Percentiles rank a stretch among this genome's conserved stretches.
Conservation (phyloP, 2,329 filamentous ascomycete genomes). For the Metarhizium rileyi region DNA sequence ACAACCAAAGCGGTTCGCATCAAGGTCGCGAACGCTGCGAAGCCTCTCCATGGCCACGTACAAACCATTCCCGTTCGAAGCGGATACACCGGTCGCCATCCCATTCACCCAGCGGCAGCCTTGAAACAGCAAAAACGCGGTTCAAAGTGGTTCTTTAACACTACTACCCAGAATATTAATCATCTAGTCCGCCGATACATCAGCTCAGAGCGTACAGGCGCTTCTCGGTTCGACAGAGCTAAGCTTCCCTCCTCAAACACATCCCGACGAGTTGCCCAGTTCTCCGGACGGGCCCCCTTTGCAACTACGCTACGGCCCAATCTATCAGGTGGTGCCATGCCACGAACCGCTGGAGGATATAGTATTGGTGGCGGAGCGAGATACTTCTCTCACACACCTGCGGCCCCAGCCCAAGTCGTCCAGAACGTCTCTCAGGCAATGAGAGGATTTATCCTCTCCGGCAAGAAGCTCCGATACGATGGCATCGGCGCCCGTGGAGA, state of each 20-base stretch:
- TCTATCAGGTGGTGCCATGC: conserved; percentile 76
- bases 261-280: conserved; percentile 43
- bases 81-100: conserved; percentile 33
- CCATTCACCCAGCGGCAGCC: conserved; percentile 43
- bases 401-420: conserved; percentile 78
- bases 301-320: conserved; percentile 84
- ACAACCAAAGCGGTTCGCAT: conserved; percentile 41
- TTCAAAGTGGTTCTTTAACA: conserved; percentile 38
- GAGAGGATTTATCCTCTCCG: conserved; percentile 84
- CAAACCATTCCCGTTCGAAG: conserved; percentile 36
- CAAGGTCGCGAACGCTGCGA: conserved; percentile 36
- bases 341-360: conserved; percentile 86
- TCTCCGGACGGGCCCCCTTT: conserved; percentile 73
- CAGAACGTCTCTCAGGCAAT: conserved; percentile 93
- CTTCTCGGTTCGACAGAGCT: conserved; percentile 34
- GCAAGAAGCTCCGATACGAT: conserved; percentile 80
- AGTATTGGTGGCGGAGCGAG: conserved; percentile 61
- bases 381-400: conserved; percentile 84
- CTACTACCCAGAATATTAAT: conserved; percentile 31
- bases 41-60: conserved; percentile 34
- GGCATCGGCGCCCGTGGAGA: conserved; percentile 65
- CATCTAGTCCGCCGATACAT: conserved; percentile 41
- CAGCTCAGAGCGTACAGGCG: conserved; percentile 27
- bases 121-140: conserved; percentile 38
- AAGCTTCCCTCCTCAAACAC: conserved; percentile 40